Evolutionary conservation across 2,329 filamentous ascomycete genomes (phyloP), one percentile per base, ranked within the genome.

Genomic region (Alternaria triticimaculans): DNA sequence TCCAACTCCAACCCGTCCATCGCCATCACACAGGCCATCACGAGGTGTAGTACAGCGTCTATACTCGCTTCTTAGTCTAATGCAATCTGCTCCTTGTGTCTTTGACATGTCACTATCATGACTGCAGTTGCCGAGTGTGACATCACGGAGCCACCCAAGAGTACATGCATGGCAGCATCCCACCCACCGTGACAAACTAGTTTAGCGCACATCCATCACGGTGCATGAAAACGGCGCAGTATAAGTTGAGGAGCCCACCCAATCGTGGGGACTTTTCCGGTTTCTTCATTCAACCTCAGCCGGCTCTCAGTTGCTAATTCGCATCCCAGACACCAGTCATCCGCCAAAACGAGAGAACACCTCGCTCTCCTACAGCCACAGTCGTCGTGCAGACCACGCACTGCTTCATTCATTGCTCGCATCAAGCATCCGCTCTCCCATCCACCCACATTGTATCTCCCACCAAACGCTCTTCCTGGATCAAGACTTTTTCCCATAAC

Each of bases 401-500:
- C 72, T 69, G 64, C 67, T 72, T 68, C 72, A 73, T 73, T 74
- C 73, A 67, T 72, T 75, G 73, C 73, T 76, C 72, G 71, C 74
- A 57, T 77, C 62, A 66, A 69, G 66, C 65, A 70, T 72, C 73
- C 72, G 72, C 72, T 75, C 70, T 76, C 73, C 70, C 70, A 67
- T 69, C 72, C 71, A 73, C 71, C 70, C 71, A 72, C 72, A 68
- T 64, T 72, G 66, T 71, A 72, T 74, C 69, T 68, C 69, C 73
- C 73, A 73, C 72, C 71, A 67, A 65, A 76, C 71, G 75, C 75
- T 73, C 67, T 77, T 72, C 71, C 69, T 74, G 70, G 73, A 73
- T 72, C 71, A 68, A 72, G 73, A 77, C 72, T 72, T 76, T 41
- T 75, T 74, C 68, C 73, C 68, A 71, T 68, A 74, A 72, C 75